Percentiles rank a stretch among this genome's conserved stretches.
These are phyloP conservation scores for Diaporthe australafricana DNA, from an alignment of 2,329 filamentous ascomycete genomes.

Conservation along the genomic window DNA sequence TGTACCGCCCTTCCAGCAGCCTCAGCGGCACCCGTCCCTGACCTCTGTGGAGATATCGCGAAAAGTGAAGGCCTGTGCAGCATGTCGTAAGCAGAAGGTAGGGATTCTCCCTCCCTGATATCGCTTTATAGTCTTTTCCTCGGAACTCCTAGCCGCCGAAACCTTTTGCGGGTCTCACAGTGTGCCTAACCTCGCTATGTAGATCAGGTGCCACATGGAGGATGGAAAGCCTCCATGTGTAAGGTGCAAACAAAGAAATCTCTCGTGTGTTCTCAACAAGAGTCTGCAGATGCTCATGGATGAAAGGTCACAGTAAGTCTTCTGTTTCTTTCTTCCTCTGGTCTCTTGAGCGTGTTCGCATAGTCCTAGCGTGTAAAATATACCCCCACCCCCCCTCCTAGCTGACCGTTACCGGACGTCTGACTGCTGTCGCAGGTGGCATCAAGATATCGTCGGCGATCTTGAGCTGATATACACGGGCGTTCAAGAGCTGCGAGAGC, in stretches of 20 bases:
- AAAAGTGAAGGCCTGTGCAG: conserved; percentile 54
- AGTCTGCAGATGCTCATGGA: conserved; percentile 56
- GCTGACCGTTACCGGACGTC: background rate
- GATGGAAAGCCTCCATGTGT: conserved; percentile 52
- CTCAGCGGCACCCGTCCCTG: conserved; percentile 21
- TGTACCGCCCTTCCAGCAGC: conserved; percentile 18
- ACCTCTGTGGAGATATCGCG: conserved; percentile 47
- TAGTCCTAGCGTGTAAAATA: background rate
- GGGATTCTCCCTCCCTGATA: background rate
- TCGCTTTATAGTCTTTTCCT: background rate
- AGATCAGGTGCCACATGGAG: conserved; percentile 57
- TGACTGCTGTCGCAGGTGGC: conserved; percentile 18
- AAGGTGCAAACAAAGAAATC: conserved; percentile 50
- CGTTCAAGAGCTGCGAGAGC: conserved; percentile 39
- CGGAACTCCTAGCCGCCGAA: background rate
- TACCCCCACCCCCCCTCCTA: background rate
- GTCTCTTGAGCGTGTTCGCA: background rate
- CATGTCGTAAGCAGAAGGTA: conserved; percentile 55
- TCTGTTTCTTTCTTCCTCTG: background rate
- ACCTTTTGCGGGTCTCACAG: background rate
- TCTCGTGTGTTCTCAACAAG: conserved; percentile 54
- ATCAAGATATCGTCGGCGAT: conserved; percentile 34
- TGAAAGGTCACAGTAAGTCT: conserved; percentile 51
- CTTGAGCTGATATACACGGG: conserved; percentile 40
- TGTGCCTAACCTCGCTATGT: background rate